A percentile compares a stretch with the other conserved stretches of the same genome.
Evolutionary conservation across 768 basidiomycete genomes (phyloP).

Genomic region (Tylopilus subfusipes): DNA sequence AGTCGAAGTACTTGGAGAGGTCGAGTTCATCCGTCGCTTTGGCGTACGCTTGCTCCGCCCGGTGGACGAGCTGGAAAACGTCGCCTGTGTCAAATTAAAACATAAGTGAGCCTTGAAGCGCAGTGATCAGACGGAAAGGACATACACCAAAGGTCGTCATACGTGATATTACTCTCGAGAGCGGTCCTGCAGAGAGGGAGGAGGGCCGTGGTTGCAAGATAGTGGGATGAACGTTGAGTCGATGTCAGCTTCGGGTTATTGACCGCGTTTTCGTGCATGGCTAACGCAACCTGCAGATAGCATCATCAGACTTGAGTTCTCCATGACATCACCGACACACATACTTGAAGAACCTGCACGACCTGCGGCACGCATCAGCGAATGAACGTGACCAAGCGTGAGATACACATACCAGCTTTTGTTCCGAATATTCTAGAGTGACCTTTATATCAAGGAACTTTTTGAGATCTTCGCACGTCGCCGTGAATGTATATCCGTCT

Average conservation of each 20-base stretch:
- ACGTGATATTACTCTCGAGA: neutral
- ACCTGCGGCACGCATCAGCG: conserved; percentile 12
- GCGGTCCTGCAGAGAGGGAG: conserved; percentile 2
- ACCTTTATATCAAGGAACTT: conserved; percentile 8
- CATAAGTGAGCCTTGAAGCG: neutral
- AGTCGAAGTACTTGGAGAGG: neutral
- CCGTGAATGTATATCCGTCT: conserved; percentile 4
- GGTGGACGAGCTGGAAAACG: neutral
- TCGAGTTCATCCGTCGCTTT: conserved; percentile 3
- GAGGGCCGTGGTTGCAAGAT: conserved; percentile 8
- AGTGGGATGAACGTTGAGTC: conserved; percentile 3
- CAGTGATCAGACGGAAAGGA: neutral
- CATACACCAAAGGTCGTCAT: conserved; percentile 12
- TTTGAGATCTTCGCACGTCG: conserved; percentile 9
- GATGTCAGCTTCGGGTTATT: conserved; percentile 9
- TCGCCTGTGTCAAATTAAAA: conserved; percentile 8
- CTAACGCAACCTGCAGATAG: conserved; percentile 16
- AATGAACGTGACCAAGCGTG: neutral
- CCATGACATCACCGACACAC: neutral
- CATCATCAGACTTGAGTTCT: neutral
- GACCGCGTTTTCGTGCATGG: conserved; percentile 25
- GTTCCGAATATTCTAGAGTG: conserved; percentile 3
- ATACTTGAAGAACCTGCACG: conserved; percentile 20
- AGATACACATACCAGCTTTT: conserved; percentile 8
- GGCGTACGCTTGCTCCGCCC: conserved; percentile 2